Evolutionary conservation across 441 rosid genomes (phyloP), one percentile per base, ranked within the genome.

Genomic region (Hypseocharis bilobata): DNA sequence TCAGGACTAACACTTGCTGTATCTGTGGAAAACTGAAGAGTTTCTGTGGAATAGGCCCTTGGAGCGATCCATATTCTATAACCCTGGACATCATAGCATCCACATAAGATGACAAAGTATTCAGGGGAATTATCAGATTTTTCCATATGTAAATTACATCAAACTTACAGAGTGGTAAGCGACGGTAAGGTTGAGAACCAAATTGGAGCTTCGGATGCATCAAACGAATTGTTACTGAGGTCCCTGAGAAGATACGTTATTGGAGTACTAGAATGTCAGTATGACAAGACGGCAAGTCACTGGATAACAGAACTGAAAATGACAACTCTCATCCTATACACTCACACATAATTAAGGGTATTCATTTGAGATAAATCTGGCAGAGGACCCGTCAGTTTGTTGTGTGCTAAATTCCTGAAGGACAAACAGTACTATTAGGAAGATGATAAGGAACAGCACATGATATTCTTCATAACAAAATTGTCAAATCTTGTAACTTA

Each of bases 121-220:
- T 30, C 16, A 13, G 16, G 28, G 16, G 14, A 59, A 60, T 66
- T 38, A 44, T 63, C 10, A 20, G 38, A 25, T 27, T 27, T 25
- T 40, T 61, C 67, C 28, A n/a, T 36, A n/a, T 62, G 59, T 36
- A 14, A 59, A 34, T 30, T 40, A 63, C 29, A 38, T 20, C 59
- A 64, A 34, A 77, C 89, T 77, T 82, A 93, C 97, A 93, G 63
- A 40, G 93, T 85, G 73, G 89, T 91, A 19, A 93, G 85, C 27
- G 91, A 86, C 34, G 93, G 84, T 72, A 88, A 80, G 47, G 88
- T 82, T 36, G 90, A 84, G 80, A 93, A 87, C 99, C 99, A 93
- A 57, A 55, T 63, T 55, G 99, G 96, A 77, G 91, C 80, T 34
- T 82, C 85, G 28, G 97, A 76, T 59, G 89, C 77, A 38, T 73